Evolutionary conservation across 257 asterid genomes (phyloP).

Genomic region (Salvia miltiorrhiza): DNA sequence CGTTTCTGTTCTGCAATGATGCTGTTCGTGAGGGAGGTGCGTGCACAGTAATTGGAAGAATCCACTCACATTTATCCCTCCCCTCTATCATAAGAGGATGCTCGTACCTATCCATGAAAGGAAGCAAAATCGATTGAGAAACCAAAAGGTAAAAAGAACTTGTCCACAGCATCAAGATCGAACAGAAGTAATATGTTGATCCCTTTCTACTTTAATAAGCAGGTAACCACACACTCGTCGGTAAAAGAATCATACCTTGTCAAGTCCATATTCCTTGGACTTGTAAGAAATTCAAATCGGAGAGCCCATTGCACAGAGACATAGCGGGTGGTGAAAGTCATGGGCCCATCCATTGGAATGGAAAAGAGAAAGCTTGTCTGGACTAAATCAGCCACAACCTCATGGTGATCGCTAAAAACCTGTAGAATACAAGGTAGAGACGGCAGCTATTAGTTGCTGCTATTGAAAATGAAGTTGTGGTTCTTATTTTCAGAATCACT

Average conservation of each 20-base stretch:
- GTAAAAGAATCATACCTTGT: conserved; percentile 50
- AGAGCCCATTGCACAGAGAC: conserved; percentile 94
- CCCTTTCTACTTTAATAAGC: neutral
- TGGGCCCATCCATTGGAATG: conserved; percentile 95
- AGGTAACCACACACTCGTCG: conserved; percentile 3
- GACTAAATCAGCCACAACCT: conserved; percentile 90
- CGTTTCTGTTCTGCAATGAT: conserved; percentile 57
- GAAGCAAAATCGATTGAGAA: conserved; percentile 3
- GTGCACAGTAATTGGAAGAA: conserved; percentile 85
- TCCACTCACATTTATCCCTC: conserved; percentile 97
- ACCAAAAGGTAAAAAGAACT: neutral
- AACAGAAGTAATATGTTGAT: neutral
- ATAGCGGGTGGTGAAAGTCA: conserved; percentile 80
- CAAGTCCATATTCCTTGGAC: conserved; percentile 82
- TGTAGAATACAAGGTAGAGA: conserved; percentile 28
- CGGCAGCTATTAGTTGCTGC: conserved; percentile 15
- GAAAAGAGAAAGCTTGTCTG: conserved; percentile 97
- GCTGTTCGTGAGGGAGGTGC: conserved; percentile 80
- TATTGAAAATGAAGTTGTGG: neutral
- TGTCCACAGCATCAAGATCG: neutral
- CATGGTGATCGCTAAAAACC: conserved; percentile 93
- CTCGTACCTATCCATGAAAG: conserved; percentile 54
- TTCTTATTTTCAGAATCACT: conserved; percentile 1
- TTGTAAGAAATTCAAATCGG: conserved; percentile 89
- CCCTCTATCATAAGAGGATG: conserved; percentile 98